Conservation (phyloP, 495 filamentous ascomycete species). For the Penicillium salamii region DNA sequence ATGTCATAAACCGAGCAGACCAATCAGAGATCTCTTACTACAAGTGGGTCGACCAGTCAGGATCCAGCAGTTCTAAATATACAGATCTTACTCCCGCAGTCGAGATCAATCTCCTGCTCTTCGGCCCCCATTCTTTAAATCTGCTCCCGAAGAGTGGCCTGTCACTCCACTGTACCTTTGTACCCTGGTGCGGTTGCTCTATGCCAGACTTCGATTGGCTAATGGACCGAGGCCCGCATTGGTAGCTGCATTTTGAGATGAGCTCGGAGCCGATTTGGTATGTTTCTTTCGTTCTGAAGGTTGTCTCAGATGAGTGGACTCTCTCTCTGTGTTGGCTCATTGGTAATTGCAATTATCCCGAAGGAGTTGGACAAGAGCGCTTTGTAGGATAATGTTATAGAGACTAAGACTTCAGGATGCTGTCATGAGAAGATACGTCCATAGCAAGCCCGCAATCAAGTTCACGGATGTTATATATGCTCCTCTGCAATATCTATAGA, state of each 20-base stretch:
- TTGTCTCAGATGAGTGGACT: no score
- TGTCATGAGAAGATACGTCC: no score
- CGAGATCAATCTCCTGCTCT: neutral
- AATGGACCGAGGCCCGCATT: neutral
- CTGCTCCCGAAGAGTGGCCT: neutral
- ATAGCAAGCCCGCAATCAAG: no score
- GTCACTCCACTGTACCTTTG: neutral
- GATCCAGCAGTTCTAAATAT: slow-evolving; percentile 4
- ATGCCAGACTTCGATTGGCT: neutral
- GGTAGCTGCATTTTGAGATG: neutral
- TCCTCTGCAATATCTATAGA: no score
- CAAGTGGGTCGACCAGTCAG: neutral
- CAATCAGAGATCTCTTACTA: slow-evolving; percentile 1
- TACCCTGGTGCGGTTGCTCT: neutral
- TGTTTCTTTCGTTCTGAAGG: no score
- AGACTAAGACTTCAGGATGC: no score
- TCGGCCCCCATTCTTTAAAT: slow-evolving; percentile 1
- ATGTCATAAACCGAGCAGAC: slow-evolving; percentile 28
- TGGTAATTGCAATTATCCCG: no score
- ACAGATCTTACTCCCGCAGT: neutral
- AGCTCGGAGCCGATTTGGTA: no score
- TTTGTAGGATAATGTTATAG: no score
- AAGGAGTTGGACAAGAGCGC: no score
- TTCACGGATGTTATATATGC: no score
- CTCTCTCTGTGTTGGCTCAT: no score